Conservation (phyloP, 2,329 filamentous ascomycete genomes). For the Ophiostoma montium region DNA sequence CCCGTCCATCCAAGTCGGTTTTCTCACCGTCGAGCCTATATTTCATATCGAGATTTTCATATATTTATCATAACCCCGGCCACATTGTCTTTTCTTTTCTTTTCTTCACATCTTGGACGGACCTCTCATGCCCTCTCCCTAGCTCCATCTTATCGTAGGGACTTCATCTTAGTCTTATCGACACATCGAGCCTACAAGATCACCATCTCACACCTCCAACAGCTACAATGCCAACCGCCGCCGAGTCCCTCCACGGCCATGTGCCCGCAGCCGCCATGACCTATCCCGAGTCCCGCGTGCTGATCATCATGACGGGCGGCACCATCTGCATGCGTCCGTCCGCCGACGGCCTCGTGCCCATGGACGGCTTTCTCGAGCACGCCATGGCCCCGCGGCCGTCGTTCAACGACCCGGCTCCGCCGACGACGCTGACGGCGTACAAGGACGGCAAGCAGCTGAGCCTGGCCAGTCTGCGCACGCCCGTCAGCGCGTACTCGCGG, state of each 20-base stretch:
- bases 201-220: background rate
- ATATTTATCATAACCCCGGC: too few species aligned
- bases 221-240: conserved; percentile 1
- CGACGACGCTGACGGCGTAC: conserved; percentile 33
- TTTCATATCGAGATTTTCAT: too few species aligned
- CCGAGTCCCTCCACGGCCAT: background rate
- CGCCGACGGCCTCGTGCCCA: conserved; percentile 64
- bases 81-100: too few species aligned
- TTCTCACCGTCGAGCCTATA: background rate
- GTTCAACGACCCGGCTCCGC: conserved; percentile 64
- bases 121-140: too few species aligned
- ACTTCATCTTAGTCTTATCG: background rate
- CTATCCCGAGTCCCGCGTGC: conserved; percentile 61
- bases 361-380: conserved; percentile 64
- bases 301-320: conserved; percentile 83
- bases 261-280: background rate
- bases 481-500: conserved; percentile 63
- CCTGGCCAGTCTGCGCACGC: conserved; percentile 63
- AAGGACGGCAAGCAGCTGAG: conserved; percentile 32
- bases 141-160: too few species aligned
- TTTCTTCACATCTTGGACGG: too few species aligned
- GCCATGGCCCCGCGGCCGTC: conserved; percentile 70
- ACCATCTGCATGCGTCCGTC: conserved; percentile 87
- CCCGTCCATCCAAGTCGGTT: background rate
- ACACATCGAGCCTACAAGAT: too few species aligned